Conservation (phyloP, 2,329 filamentous ascomycete genomes). For the Penicillium janthinellum region DNA sequence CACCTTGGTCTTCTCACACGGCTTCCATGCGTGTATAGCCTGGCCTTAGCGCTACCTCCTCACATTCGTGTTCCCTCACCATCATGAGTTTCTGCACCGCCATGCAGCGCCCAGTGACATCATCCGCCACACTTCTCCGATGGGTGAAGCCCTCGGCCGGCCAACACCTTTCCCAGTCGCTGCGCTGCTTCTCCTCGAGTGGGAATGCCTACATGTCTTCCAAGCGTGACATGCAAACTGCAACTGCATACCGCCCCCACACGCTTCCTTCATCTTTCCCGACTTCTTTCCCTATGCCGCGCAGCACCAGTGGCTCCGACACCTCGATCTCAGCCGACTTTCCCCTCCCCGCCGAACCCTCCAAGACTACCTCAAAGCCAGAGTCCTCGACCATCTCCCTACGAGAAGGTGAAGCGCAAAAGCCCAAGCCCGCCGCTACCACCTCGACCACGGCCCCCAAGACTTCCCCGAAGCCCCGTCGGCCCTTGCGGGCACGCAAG, state of each 20-base stretch:
- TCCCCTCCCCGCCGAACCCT: conserved; percentile 52
- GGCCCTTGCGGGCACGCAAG: conserved; percentile 78
- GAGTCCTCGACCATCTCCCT: conserved; percentile 49
- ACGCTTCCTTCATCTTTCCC: conserved; percentile 59
- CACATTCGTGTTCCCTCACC: conserved; percentile 6
- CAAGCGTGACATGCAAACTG: conserved; percentile 65
- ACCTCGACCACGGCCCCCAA: conserved; percentile 40
- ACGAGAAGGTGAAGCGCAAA: conserved; percentile 68
- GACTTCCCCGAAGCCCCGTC: conserved; percentile 57
- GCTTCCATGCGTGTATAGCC: conserved; percentile 23
- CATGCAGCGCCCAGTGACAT: conserved; percentile 48
- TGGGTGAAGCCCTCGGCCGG: conserved; percentile 42
- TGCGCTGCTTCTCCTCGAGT: conserved; percentile 53
- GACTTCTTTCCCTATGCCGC: conserved; percentile 43
- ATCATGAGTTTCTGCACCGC: conserved; percentile 46
- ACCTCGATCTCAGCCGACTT: conserved; percentile 61
- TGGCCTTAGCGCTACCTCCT: conserved; percentile 7
- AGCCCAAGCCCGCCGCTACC: conserved; percentile 55
- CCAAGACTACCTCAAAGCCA: conserved; percentile 42
- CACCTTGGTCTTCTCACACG: conserved; percentile 8
- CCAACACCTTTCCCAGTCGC: conserved; percentile 40
- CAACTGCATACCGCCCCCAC: conserved; percentile 65
- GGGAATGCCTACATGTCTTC: conserved; percentile 50
- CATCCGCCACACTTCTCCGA: conserved; percentile 47
- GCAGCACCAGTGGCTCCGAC: conserved; percentile 61